Percentiles rank a stretch among this genome's conserved stretches.
These are phyloP conservation scores for Diaporthe sp. DNA, from an alignment of 2,329 filamentous ascomycete species.

Conservation along the genomic window DNA sequence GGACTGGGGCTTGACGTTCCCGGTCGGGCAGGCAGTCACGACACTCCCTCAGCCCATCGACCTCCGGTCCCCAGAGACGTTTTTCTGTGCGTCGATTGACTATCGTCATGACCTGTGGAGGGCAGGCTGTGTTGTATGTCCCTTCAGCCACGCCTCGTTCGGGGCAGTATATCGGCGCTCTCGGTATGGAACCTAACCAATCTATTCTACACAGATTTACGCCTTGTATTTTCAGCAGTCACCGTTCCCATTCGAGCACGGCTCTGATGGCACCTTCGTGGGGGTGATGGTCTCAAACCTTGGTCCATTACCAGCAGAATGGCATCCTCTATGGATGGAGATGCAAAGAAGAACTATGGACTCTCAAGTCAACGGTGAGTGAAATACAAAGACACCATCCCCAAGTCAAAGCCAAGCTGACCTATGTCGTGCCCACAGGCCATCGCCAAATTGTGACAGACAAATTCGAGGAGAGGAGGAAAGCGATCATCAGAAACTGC, in stretches of 20 bases:
- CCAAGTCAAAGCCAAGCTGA: not conserved
- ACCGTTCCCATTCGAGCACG: not conserved
- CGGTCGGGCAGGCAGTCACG: not conserved
- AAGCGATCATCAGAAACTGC: not conserved
- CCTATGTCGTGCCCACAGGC: not conserved
- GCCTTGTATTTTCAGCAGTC: conserved; percentile 6
- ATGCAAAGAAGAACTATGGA: not conserved
- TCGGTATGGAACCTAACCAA: no score
- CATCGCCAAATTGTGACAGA: not conserved
- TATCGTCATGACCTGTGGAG: conserved; percentile 14
- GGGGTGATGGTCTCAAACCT: not conserved
- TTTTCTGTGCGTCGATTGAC: conserved; percentile 1
- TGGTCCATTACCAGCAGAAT: not conserved
- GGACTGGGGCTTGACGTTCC: conserved; percentile 21
- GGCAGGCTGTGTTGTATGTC: conserved; percentile 13
- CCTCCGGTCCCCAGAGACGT: conserved; percentile 12
- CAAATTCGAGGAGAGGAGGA: not conserved
- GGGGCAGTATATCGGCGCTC: no score
- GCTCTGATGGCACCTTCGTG: not conserved
- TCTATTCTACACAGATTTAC: not conserved
- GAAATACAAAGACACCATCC: rapidly evolving
- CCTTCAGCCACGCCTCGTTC: no score
- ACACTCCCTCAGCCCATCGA: conserved; percentile 10
- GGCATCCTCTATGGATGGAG: not conserved
- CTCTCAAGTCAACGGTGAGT: not conserved